Base-by-base conservation (phyloP, 257 asterid genomes). In the Fraxinus anomala region DNA sequence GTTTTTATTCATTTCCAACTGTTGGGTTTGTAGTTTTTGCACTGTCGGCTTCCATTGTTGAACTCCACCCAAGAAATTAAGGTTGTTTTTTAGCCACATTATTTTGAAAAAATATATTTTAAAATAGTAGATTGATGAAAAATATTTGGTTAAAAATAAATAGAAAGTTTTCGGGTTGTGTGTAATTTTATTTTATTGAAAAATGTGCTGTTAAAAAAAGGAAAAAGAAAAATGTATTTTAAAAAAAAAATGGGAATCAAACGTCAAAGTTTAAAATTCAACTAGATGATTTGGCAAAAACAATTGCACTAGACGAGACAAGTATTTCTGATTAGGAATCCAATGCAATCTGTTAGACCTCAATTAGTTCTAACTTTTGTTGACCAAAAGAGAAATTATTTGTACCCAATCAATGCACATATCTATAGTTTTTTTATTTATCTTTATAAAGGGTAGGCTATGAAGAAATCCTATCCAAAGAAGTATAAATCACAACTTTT, bases 401-500 rank as follows among this genome's bases (percentile, higher is more conserved):
- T 63, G 33, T 19, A 63, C 8, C 34, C 69, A 63, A 63, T 11
- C 19, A 63, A 8, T 63, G 19, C 3, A 23, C 19, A 24, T 23
- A 63, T 23, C 11, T 33, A 17, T 19, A 5, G 26, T 6, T 54
- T 54, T 19, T 54, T 11, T 0, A 63, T 12, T 63, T 63, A 63
- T 23, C 69, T 63, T 63, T 26, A 63, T 12, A 63, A 42, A 63
- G 17, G 69, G 69, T 30, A 26, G 4, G 69, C 69, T 63, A 63
- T 63, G 69, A 63, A 63, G 11, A 63, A 63, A 23, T 63, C 69
- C 19, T 63, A 63, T 63, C 69, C 69, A 24, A 26, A 63, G 69
- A 63, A 12, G 69, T 63, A 63, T 63, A 63, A 24, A 26, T 63
- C 69, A 63, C 69, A 63, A 24, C 69, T 63, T 63, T 61, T 63